Evolutionary conservation across 352 stramenopile genomes (phyloP).

Genomic region (Pythium grandisporangium): DNA sequence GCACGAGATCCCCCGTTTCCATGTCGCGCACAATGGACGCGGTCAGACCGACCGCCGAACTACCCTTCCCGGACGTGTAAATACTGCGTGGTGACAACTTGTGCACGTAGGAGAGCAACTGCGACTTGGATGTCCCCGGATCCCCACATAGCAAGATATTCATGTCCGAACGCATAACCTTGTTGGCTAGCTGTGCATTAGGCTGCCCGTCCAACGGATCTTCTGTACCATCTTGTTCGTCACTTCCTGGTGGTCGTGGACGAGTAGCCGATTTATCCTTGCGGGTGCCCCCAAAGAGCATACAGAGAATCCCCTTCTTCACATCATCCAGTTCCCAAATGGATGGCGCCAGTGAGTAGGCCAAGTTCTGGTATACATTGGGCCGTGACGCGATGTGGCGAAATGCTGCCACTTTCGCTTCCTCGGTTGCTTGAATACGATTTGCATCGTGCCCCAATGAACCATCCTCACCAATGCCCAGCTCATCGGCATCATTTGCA

Average conservation of each 20-base stretch:
- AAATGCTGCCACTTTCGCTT: slow-evolving; percentile 59
- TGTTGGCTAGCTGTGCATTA: slow-evolving; percentile 7
- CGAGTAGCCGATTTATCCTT: slow-evolving; percentile 47
- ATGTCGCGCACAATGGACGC: slow-evolving; percentile 95
- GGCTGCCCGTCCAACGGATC: slow-evolving; percentile 18
- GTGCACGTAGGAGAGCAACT: slow-evolving; percentile 97
- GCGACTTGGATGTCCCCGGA: slow-evolving; percentile 96
- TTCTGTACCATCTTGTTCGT: slow-evolving; percentile 15
- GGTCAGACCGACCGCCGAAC: slow-evolving; percentile 97
- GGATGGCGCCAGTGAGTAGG: slow-evolving; percentile 71
- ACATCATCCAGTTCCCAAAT: slow-evolving; percentile 97
- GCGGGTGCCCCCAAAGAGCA: slow-evolving; percentile 97
- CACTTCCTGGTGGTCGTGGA: no score
- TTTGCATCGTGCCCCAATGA: slow-evolving; percentile 17
- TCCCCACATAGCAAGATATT: slow-evolving; percentile 98
- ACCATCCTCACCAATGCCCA: slow-evolving; percentile 19
- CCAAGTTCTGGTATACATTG: slow-evolving; percentile 76
- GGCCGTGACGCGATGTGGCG: slow-evolving; percentile 65
- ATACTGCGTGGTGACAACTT: slow-evolving; percentile 95
- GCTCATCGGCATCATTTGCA: slow-evolving; percentile 3
- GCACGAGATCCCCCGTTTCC: slow-evolving; percentile 96
- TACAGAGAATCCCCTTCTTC: slow-evolving; percentile 98
- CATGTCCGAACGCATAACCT: slow-evolving; percentile 93
- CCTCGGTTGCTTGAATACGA: slow-evolving; percentile 39
- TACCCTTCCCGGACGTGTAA: slow-evolving; percentile 99